Conservation (phyloP, 2,329 filamentous ascomycete species). For the Hawksworthiomyces lignivorus region DNA sequence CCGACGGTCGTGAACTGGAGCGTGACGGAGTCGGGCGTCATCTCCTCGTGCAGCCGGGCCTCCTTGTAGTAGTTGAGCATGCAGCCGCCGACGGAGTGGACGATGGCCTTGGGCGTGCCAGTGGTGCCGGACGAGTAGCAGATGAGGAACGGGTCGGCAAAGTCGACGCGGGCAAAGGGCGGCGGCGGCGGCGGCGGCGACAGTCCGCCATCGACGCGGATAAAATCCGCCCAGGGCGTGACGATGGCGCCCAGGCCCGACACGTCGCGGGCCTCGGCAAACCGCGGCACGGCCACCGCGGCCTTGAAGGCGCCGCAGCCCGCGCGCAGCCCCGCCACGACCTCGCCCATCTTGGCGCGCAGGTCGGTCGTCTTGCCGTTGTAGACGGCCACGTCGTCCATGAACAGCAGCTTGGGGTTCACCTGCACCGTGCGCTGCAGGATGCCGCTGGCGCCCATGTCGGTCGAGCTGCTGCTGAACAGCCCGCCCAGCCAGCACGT, state of each 20-base stretch:
- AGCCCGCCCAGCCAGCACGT: conserved; percentile 63
- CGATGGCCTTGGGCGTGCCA: conserved; percentile 77
- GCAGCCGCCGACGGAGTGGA: conserved; percentile 64
- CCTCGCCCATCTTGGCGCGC: conserved; percentile 60
- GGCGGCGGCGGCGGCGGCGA: conserved; percentile 20
- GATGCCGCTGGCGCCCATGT: conserved; percentile 75
- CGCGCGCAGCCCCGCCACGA: conserved; percentile 54
- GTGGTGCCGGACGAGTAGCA: conserved; percentile 79
- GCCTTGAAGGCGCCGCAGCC: conserved; percentile 53
- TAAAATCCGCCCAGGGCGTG: conserved; percentile 38
- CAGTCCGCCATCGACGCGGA: conserved; percentile 22
- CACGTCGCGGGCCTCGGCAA: conserved; percentile 48
- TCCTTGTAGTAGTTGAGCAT: conserved; percentile 54
- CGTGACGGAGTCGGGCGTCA: conserved; percentile 30
- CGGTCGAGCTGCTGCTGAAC: conserved; percentile 70
- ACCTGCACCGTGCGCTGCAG: conserved; percentile 69
- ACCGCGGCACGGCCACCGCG: conserved; percentile 60
- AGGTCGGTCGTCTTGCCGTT: conserved; percentile 71
- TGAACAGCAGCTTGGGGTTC: conserved; percentile 71
- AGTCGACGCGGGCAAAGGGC: conserved; percentile 55
- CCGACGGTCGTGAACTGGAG: conserved; percentile 61
- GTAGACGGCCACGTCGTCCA: conserved; percentile 73
- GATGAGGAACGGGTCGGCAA: conserved; percentile 69
- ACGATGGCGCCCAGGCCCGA: conserved; percentile 33
- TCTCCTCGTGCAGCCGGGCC: conserved; percentile 39